These are phyloP conservation scores for Cydonia oblonga DNA, from an alignment of 331 rosid genomes.

Conservation along the genomic window DNA sequence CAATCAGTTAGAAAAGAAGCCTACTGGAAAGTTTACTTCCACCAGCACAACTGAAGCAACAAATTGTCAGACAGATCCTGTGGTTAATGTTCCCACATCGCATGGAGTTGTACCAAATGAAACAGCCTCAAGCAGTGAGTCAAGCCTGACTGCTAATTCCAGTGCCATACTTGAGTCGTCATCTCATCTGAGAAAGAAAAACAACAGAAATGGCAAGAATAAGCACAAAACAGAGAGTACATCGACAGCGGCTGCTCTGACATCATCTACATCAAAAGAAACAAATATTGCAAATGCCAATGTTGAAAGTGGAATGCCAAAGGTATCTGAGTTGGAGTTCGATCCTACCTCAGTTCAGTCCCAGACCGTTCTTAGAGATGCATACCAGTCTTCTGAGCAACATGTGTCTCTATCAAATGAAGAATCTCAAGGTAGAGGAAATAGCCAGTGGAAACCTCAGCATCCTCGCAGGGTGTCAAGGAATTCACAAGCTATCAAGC, in stretches of 20 bases:
- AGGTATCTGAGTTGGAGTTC: conserved; percentile 32
- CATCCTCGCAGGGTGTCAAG: conserved; percentile 60
- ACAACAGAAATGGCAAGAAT: conserved; percentile 47
- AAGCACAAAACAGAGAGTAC: conserved; percentile 55
- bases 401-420: conserved; percentile 29
- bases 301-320: conserved; percentile 40
- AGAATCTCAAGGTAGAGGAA: conserved; percentile 47
- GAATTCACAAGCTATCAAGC: conserved; percentile 49
- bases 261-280: conserved; percentile 35
- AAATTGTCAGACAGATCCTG: conserved; percentile 21
- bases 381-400: conserved; percentile 39
- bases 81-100: conserved; percentile 16
- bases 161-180: conserved; percentile 32
- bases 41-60: conserved; percentile 10
- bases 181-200: conserved; percentile 52
- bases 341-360: conserved; percentile 36
- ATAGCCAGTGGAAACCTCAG: conserved; percentile 66
- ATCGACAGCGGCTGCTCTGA: conserved; percentile 19
- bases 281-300: conserved; percentile 21
- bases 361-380: conserved; percentile 27
- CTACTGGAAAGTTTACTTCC: conserved; percentile 33
- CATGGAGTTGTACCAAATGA: conserved; percentile 26
- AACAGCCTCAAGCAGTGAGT: conserved; percentile 20
- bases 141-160: conserved; percentile 22
- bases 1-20: conserved; percentile 30